A percentile compares a stretch with the other conserved stretches of the same genome.
Conservation (phyloP, 768 basidiomycete species). For the Nevesoporus exiguus region DNA sequence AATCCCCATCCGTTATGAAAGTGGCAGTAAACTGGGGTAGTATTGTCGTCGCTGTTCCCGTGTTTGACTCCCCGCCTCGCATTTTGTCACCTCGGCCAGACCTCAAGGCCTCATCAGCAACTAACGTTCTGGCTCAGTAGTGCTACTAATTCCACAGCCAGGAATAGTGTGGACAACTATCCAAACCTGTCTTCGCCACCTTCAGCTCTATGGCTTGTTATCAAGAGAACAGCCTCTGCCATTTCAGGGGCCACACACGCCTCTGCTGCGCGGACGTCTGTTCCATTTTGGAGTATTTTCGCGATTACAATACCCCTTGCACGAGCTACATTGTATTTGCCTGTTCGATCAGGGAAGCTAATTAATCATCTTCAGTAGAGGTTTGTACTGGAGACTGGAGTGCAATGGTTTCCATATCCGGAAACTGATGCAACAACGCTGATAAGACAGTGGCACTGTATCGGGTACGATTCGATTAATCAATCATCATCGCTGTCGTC, state of each 20-base stretch:
- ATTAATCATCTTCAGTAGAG: slow-evolving; percentile 1
- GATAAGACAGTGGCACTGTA: slow-evolving; percentile 2
- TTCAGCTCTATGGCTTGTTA: not conserved
- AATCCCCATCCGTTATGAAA: no score
- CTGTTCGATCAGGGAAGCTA: slow-evolving; percentile 23
- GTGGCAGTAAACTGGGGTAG: no score
- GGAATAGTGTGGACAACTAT: no score
- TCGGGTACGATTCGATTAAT: slow-evolving; percentile 27
- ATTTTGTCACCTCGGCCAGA: no score
- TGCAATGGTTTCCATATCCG: slow-evolving; percentile 2
- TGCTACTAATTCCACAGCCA: no score
- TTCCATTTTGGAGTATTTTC: not conserved
- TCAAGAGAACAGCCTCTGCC: not conserved
- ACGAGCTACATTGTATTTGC: slow-evolving; percentile 12
- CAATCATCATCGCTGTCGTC: slow-evolving; percentile 55
- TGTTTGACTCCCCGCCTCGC: no score
- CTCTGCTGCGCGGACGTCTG: no score
- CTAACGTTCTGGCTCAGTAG: no score
- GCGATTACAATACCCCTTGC: not conserved
- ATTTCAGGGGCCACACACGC: no score
- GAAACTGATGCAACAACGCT: slow-evolving; percentile 4
- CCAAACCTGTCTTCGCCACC: not conserved
- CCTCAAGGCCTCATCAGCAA: no score
- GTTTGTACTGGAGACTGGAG: slow-evolving; percentile 3
- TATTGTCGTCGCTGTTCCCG: no score